Conservation (phyloP, 2,329 filamentous ascomycete species). For the Pseudogymnoascus sp. region DNA sequence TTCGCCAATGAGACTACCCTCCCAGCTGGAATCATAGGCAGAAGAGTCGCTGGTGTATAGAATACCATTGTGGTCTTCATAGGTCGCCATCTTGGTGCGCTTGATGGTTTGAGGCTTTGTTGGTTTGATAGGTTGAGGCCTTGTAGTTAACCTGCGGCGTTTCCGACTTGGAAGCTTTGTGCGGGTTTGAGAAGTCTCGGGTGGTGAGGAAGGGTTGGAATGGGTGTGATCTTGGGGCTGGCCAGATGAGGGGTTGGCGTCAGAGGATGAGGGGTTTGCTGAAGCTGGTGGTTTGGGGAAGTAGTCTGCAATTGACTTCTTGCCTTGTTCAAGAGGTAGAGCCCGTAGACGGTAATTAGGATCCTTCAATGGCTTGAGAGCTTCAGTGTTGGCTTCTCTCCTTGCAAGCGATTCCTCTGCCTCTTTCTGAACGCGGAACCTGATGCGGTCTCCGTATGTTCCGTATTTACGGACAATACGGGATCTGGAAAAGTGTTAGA, state of each 20-base stretch:
- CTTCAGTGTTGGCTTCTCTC: not conserved
- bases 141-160: not conserved
- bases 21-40: not conserved
- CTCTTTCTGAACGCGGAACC: not conserved
- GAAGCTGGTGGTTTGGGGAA: not conserved
- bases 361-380: not conserved
- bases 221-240: not conserved
- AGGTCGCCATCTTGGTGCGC: not conserved
- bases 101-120: not conserved
- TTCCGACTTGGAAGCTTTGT: not conserved
- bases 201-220: not conserved
- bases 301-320: not conserved
- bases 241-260: not conserved
- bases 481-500: not conserved
- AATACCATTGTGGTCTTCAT: not conserved
- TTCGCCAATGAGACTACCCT: not conserved
- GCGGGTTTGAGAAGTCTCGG: not conserved
- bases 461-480: conserved; percentile 1
- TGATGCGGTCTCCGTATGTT: no score
- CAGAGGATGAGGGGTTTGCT: not conserved
- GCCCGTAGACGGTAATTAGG: not conserved
- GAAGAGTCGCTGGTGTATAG: not conserved
- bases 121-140: not conserved
- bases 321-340: not conserved
- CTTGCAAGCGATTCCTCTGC: not conserved